A percentile compares a stretch with the other conserved stretches of the same genome.
Evolutionary conservation across 352 stramenopile genomes (phyloP).

Genomic region (Globisporangium acanthophoron): DNA sequence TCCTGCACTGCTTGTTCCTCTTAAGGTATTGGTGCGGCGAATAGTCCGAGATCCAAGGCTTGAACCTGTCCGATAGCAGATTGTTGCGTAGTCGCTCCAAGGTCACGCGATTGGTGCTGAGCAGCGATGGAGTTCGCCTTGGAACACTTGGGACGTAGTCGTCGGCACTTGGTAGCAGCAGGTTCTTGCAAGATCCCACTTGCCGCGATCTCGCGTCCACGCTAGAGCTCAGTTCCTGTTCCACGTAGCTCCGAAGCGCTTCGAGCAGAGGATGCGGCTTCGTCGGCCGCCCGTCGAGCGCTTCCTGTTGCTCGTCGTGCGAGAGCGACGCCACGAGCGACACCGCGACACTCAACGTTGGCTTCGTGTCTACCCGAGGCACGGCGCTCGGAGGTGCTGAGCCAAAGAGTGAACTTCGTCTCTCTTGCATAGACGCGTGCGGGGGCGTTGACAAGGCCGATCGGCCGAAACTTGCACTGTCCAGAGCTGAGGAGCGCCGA

Average conservation of each 20-base stretch:
- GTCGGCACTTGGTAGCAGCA: slow-evolving; percentile 30
- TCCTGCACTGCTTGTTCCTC: slow-evolving; percentile 25
- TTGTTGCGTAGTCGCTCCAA: slow-evolving; percentile 26
- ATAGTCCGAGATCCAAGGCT: slow-evolving; percentile 40
- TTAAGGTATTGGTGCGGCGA: slow-evolving; percentile 27
- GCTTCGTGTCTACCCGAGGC: slow-evolving; percentile 24
- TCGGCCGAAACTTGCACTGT: slow-evolving; percentile 4
- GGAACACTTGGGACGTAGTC: slow-evolving; percentile 22
- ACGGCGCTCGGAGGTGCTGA: not conserved
- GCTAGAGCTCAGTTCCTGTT: slow-evolving; percentile 32
- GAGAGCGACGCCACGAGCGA: slow-evolving; percentile 69
- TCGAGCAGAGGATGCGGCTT: slow-evolving; percentile 64
- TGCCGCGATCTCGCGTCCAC: slow-evolving; percentile 18
- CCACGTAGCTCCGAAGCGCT: slow-evolving; percentile 59
- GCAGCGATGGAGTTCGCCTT: slow-evolving; percentile 11
- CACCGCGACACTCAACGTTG: slow-evolving; percentile 51
- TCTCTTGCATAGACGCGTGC: not conserved
- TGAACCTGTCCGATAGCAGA: slow-evolving; percentile 37
- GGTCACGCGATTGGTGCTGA: slow-evolving; percentile 38
- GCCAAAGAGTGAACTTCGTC: slow-evolving; percentile 6
- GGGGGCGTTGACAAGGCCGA: not conserved
- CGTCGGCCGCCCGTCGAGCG: slow-evolving; percentile 44
- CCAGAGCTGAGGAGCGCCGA: slow-evolving; percentile 2
- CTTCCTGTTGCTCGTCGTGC: slow-evolving; percentile 66
- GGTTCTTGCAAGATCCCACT: slow-evolving; percentile 19